Conservation (phyloP, 1,284 basidiomycete species). For the Fomitiporia mediterranea region DNA sequence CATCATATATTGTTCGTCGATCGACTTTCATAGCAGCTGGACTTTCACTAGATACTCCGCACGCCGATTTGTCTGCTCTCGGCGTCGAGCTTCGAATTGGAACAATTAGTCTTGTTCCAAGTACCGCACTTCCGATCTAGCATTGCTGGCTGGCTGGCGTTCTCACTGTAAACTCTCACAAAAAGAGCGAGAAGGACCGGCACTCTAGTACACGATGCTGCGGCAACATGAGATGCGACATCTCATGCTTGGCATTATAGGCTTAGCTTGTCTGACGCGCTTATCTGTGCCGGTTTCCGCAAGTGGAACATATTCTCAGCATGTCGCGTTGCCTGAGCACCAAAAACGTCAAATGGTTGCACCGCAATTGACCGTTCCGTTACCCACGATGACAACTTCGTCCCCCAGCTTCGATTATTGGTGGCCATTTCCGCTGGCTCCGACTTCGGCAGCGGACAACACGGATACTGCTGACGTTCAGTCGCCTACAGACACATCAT, state of each 20-base stretch:
- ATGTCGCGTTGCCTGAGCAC: not conserved
- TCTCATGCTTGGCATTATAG: not conserved
- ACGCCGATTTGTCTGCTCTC: slow-evolving; percentile 61
- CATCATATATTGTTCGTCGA: slow-evolving; percentile 61
- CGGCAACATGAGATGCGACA: not conserved
- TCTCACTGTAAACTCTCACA: too few species aligned
- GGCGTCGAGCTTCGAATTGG: slow-evolving; percentile 54
- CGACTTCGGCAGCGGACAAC: slow-evolving; percentile 13
- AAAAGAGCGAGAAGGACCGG: not conserved
- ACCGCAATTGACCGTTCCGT: not conserved
- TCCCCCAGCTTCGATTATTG: slow-evolving; percentile 26
- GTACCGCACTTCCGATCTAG: slow-evolving; percentile 27
- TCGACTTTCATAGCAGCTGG: slow-evolving; percentile 72
- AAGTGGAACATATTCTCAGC: not conserved
- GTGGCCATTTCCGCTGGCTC: slow-evolving; percentile 31
- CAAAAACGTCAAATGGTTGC: slow-evolving; percentile 2
- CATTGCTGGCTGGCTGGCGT: too few species aligned
- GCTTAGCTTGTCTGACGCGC: not conserved
- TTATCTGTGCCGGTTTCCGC: not conserved
- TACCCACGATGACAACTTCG: slow-evolving; percentile 6
- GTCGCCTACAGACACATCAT: not conserved
- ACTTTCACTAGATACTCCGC: slow-evolving; percentile 53
- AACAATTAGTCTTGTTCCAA: slow-evolving; percentile 37
- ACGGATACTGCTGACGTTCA: not conserved
- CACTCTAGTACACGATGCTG: not conserved